Base-by-base conservation (phyloP, 2,329 filamentous ascomycete genomes). In the Beauveria medogensis region DNA sequence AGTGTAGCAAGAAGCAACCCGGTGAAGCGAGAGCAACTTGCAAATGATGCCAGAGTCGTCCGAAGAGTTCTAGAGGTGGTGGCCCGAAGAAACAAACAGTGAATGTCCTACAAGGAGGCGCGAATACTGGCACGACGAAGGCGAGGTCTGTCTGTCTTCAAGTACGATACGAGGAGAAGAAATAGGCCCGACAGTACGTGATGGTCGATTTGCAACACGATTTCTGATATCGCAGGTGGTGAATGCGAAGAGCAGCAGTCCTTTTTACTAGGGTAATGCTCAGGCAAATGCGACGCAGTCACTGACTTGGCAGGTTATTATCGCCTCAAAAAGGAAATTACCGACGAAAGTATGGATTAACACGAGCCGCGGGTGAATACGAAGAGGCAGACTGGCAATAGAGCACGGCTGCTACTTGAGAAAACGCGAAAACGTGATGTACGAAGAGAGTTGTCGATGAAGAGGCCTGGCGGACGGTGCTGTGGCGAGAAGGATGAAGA, bases 31-130 rank as follows among this genome's bases (percentile, higher is more conserved):
- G 18, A 47, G 34, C 30, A 37, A 44, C 22, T 44, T 46, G 55
- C 18, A 20, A 28, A 48, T 2, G 6, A 48, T 48, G 30, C 10
- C 57, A 8, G 40, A 59, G n/a, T 46, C 48, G 47, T 53, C 37
- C n/a, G n/a, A 16, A 37, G 10, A 52, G 28, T 53, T 59, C 48
- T 52, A 53, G 26, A 53, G 40, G 47, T 59, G 26, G 12, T 40
- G 50, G 30, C 41, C 59, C 46, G 24, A 55, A 50, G 43, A 56
- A 50, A 16, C 41, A 60, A 60, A 12, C 44, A 51, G 52, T 37
- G 52, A 51, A 50, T 37, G 59, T 61, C 59, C 59, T 61, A 61
- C 59, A 61, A 50, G 52, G 52, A 61, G 59, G 47, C 51, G 43
- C 52, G 12, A 30, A 55, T 56, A 61, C 59, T 61, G 52, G 51